These are phyloP conservation scores for Hanseniaspora meyeri DNA, from an alignment of 805 yeast genomes.

Conservation along the genomic window DNA sequence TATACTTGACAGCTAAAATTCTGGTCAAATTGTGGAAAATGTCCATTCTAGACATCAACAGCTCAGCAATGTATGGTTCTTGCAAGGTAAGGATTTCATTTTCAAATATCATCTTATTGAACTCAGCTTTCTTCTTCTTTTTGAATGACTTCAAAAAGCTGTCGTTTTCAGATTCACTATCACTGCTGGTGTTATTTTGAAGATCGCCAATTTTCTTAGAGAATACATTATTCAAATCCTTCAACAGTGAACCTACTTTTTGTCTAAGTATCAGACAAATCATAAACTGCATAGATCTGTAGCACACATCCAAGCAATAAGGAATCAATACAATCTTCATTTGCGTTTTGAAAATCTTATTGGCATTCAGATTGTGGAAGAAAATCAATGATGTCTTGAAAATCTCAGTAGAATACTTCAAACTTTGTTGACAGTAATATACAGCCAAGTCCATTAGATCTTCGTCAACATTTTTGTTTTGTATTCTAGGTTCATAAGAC, in stretches of 20 bases:
- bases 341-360: slow-evolving; percentile 25
- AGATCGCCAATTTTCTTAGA: slow-evolving; percentile 17
- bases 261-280: slow-evolving; percentile 43
- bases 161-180: slow-evolving; percentile 23
- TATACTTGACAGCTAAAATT: slow-evolving; percentile 44
- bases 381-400: slow-evolving; percentile 33
- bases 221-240: slow-evolving; percentile 23
- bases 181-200: slow-evolving; percentile 15
- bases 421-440: slow-evolving; percentile 32
- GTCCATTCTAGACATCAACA: slow-evolving; percentile 32
- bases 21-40: slow-evolving; percentile 32
- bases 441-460: slow-evolving; percentile 28
- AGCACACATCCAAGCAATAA: slow-evolving; percentile 40
- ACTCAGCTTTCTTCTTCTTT: slow-evolving; percentile 19
- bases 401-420: slow-evolving; percentile 34
- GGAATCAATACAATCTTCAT: slow-evolving; percentile 40
- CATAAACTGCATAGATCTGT: slow-evolving; percentile 45
- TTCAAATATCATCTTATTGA: slow-evolving; percentile 17
- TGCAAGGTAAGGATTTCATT: slow-evolving; percentile 19
- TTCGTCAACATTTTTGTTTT: slow-evolving; percentile 26
- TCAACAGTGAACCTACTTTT: slow-evolving; percentile 32
- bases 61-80: slow-evolving; percentile 26
- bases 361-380: slow-evolving; percentile 28
- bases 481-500: slow-evolving; percentile 31
- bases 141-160: slow-evolving; percentile 10